Conservation (phyloP, 78 protist species). For the Dictyostelium citrinum region DNA sequence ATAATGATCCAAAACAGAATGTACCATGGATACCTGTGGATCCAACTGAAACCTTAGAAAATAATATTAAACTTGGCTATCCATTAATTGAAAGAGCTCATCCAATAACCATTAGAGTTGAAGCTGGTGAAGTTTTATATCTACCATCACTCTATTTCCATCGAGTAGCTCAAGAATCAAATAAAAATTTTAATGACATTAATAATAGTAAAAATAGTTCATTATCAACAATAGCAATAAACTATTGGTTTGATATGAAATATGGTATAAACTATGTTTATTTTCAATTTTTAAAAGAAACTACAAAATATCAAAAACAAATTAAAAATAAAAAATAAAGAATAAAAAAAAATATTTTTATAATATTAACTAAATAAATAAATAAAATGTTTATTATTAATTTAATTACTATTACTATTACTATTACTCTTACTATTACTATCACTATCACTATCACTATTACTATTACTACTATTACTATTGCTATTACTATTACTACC, state of each 20-base stretch:
- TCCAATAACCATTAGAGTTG: constrained; percentile 27
- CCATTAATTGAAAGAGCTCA: constrained; percentile 47
- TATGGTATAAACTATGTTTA: constrained; percentile 62
- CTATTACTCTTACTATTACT: neutral
- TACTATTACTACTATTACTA: neutral
- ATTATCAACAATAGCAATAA: constrained; percentile 68
- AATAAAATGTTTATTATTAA: neutral
- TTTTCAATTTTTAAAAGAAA: constrained; percentile 45
- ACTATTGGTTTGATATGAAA: constrained; percentile 81
- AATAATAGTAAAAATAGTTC: neutral
- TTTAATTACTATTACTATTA: neutral
- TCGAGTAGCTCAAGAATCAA: constrained; percentile 40
- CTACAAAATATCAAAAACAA: neutral
- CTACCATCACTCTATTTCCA: constrained; percentile 77
- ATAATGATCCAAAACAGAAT: neutral
- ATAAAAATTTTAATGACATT: neutral
- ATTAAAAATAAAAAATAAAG: neutral
- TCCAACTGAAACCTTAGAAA: constrained; percentile 20
- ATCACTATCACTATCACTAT: neutral
- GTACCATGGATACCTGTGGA: constrained; percentile 84
- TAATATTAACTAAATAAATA: neutral
- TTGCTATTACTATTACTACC: neutral
- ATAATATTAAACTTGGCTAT: neutral
- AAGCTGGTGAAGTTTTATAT: constrained; percentile 76
- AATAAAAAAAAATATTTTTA: neutral